Percentiles rank a stretch among this genome's conserved stretches.
phyloP scores from a whole-genome alignment of 2,329 filamentous ascomycete species.

The Fusarium agapanthi region DNA sequence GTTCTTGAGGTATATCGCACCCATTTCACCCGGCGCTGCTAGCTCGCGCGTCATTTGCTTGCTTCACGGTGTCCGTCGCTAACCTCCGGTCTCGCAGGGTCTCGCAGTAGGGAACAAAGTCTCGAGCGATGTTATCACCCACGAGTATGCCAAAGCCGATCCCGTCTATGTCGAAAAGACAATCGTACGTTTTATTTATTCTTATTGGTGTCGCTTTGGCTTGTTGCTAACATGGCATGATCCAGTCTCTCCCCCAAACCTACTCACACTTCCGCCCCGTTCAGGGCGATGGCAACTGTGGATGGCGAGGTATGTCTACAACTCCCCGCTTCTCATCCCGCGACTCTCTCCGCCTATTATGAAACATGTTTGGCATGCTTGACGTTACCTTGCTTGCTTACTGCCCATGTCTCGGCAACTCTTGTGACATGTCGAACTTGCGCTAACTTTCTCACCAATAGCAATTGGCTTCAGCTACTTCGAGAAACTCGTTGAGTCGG shows the following conservation, averaged over 20 bases:
- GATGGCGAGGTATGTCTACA: slow-evolving; percentile 85
- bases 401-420: slow-evolving; percentile 28
- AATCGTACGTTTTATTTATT: slow-evolving; percentile 67
- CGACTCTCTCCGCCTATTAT: not conserved
- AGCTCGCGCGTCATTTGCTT: slow-evolving; percentile 15
- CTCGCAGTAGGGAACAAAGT: slow-evolving; percentile 82
- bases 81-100: slow-evolving; percentile 65
- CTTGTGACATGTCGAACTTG: slow-evolving; percentile 15
- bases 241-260: slow-evolving; percentile 78
- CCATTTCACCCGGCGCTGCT: not conserved
- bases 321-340: slow-evolving; percentile 14
- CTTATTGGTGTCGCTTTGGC: not conserved
- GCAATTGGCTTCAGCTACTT: slow-evolving; percentile 94
- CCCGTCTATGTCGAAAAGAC: slow-evolving; percentile 88
- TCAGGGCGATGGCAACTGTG: slow-evolving; percentile 94
- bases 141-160: slow-evolving; percentile 90
- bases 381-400: slow-evolving; percentile 23
- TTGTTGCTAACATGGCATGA: slow-evolving; percentile 21
- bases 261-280: slow-evolving; percentile 90
- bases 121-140: slow-evolving; percentile 78
- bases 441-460: slow-evolving; percentile 49
- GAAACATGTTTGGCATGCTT: slow-evolving; percentile 10
- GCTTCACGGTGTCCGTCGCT: slow-evolving; percentile 7
- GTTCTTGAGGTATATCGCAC: slow-evolving; percentile 59
- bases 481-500: slow-evolving; percentile 78